Evolutionary conservation across 805 yeast species (phyloP), one percentile per base, ranked within the genome.

Genomic region (Wickerhamiella siamensis): DNA sequence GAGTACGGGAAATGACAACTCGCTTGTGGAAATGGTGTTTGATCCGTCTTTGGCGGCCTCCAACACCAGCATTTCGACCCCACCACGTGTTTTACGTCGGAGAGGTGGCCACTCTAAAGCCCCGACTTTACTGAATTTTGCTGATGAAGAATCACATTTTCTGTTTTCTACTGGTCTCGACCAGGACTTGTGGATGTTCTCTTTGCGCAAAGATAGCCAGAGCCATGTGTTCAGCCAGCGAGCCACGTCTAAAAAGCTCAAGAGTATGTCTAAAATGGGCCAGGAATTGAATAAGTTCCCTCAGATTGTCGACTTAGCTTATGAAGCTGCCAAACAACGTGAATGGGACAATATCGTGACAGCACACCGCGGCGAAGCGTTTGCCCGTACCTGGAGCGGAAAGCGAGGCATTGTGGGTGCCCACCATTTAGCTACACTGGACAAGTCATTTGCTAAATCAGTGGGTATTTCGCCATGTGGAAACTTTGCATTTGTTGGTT

Each of bases 81-180:
- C 95, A 1, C 97, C 98, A 34, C 77, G 98, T 55, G 75, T 78
- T 46, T 67, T 93, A 53, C 75, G 98, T 58, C 81, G 94, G 1
- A 74, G 98, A 57, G 97, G 96, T 53, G 99, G 99, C n/a, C 98
- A 91, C 59, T 75, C 94, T 3, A 79, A 82, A 24, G 94, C 98
- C 3, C 93, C 97, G 2, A 69, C 79, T 0, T 57, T 74, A 4
- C 74, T 91, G 33, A 64, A 66, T 19, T 91, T 91, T 60, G 83
- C 93, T 4, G 80, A 81, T 51, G 76, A 75, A 39, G 75, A 75
- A 37, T 76, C 94, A 2, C 98, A 93, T 61, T 83, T 76, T 59
- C 56, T 93, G 9, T 69, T 83, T 41, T 83, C 95, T 40, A 93
- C 93, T 2, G 83, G 96, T 0, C 71, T 77, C 48, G 98, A 91